phyloP scores from a whole-genome alignment of 2,329 filamentous ascomycete genomes.

The Epichloe festucae region DNA sequence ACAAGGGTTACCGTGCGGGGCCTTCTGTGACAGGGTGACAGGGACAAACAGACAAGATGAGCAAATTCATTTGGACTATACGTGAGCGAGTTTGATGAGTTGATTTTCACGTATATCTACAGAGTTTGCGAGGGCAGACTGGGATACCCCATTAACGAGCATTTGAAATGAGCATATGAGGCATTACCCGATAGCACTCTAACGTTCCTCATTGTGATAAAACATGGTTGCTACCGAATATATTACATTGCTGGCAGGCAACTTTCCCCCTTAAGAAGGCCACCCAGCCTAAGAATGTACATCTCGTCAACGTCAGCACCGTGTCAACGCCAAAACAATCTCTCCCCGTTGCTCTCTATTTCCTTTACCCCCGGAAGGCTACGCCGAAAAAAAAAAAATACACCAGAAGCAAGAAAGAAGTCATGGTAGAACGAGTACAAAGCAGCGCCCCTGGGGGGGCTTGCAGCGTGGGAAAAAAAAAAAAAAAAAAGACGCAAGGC shows the following conservation, averaged over 20 bases:
- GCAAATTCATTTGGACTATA: background rate
- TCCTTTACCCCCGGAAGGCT: too few species aligned
- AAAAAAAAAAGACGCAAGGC: background rate
- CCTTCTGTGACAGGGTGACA: constrained; percentile 8
- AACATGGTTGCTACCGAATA: too few species aligned
- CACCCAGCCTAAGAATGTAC: too few species aligned
- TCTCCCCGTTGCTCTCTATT: too few species aligned
- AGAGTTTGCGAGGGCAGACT: background rate
- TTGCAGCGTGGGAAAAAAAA: background rate
- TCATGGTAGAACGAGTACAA: background rate
- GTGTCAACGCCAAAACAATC: too few species aligned
- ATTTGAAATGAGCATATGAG: too few species aligned
- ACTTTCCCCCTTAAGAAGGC: too few species aligned
- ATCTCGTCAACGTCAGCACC: too few species aligned
- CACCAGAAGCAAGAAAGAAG: background rate
- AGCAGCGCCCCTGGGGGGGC: too few species aligned
- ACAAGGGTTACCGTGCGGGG: constrained; percentile 15
- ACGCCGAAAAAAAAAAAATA: background rate
- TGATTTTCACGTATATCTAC: background rate
- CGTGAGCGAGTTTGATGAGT: background rate
- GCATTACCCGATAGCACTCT: too few species aligned
- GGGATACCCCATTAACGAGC: background rate
- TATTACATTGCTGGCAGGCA: too few species aligned
- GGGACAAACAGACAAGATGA: background rate
- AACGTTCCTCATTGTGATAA: too few species aligned